Conservation (phyloP, 2,329 filamentous ascomycete species). For the Cadophora sp. region DNA sequence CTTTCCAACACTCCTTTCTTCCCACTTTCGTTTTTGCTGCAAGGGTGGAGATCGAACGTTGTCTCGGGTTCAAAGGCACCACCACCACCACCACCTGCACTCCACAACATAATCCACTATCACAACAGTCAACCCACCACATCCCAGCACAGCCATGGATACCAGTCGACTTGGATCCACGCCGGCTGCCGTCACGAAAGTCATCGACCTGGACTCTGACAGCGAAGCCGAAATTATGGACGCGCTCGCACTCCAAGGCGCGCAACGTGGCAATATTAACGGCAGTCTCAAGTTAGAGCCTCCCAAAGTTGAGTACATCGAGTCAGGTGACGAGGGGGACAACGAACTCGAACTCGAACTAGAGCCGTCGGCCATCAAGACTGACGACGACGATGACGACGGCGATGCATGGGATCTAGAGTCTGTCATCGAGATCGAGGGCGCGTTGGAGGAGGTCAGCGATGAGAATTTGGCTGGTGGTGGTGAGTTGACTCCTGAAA, state of each 20-base stretch:
- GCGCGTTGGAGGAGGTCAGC: conserved; percentile 53
- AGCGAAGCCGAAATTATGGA: conserved; percentile 22
- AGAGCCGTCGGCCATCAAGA: neutral
- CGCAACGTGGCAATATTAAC: conserved; percentile 25
- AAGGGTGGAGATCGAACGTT: neutral
- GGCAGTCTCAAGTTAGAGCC: conserved; percentile 16
- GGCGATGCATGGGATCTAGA: conserved; percentile 48
- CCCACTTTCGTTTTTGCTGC: neutral
- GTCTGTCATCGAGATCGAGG: conserved; percentile 54
- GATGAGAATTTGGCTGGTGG: conserved; percentile 53
- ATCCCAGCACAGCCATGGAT: conserved; percentile 1
- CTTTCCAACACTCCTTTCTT: neutral
- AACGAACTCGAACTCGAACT: conserved; percentile 28
- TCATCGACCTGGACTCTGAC: conserved; percentile 30
- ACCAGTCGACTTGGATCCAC: conserved; percentile 2
- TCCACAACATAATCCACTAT: neutral
- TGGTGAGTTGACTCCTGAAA: conserved; percentile 43
- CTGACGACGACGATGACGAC: conserved; percentile 33
- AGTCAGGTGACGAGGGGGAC: conserved; percentile 29
- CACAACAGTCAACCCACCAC: neutral
- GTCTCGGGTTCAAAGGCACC: neutral
- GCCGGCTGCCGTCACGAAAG: conserved; percentile 16
- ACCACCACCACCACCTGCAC: neutral
- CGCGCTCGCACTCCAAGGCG: conserved; percentile 13
- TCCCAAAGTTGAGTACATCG: conserved; percentile 12